A percentile compares a stretch with the other conserved stretches of the same genome.
These are phyloP conservation scores for Fusarium transvaalense DNA, from an alignment of 2,329 filamentous ascomycete species.

Conservation along the genomic window DNA sequence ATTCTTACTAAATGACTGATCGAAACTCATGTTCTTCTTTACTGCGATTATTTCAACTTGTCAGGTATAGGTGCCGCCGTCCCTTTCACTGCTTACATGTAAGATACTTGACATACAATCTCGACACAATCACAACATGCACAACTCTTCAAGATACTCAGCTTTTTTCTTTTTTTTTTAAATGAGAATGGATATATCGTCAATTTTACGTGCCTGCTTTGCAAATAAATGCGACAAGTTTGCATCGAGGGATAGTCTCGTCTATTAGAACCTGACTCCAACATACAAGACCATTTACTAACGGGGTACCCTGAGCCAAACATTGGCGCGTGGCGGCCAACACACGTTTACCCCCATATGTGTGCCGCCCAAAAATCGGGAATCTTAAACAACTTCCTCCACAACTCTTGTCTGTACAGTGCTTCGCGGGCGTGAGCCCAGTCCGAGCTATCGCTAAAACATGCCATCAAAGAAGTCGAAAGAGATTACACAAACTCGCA, in stretches of 20 bases:
- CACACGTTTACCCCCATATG: constrained; percentile 43
- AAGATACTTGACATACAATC: background rate
- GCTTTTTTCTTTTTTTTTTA: background rate
- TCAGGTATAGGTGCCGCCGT: background rate
- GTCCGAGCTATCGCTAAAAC: constrained; percentile 34
- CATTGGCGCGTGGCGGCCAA: constrained; percentile 37
- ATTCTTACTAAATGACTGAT: background rate
- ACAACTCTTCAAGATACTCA: background rate
- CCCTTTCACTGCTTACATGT: background rate
- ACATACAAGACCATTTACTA: constrained; percentile 45
- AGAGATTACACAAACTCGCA: constrained; percentile 36
- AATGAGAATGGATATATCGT: constrained; percentile 50
- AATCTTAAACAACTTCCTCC: constrained; percentile 49
- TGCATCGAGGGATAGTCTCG: constrained; percentile 46
- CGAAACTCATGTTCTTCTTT: background rate
- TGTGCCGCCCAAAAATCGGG: constrained; percentile 46
- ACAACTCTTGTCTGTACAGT: constrained; percentile 41
- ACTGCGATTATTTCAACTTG: background rate
- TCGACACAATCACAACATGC: background rate
- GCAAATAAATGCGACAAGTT: constrained; percentile 40
- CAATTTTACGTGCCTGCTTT: constrained; percentile 51
- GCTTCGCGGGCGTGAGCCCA: constrained; percentile 29
- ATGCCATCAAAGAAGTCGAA: constrained; percentile 41
- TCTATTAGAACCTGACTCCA: constrained; percentile 50
- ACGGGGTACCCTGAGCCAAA: constrained; percentile 46